A percentile compares a stretch with the other conserved stretches of the same genome.
These are phyloP conservation scores for Scedosporium dehoogii DNA, from an alignment of 2,329 filamentous ascomycete genomes.

Conservation along the genomic window DNA sequence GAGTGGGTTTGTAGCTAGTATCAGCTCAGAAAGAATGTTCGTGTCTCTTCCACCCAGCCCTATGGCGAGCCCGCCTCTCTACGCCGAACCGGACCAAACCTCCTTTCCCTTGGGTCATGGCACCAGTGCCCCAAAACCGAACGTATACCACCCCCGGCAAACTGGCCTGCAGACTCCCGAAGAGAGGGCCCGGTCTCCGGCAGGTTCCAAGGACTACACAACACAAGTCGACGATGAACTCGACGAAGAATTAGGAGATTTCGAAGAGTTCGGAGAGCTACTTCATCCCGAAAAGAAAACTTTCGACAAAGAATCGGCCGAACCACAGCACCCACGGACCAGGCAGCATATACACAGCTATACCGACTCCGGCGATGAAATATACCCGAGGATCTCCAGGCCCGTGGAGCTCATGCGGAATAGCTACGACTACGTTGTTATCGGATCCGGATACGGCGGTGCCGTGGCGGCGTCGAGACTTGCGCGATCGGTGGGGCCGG, in stretches of 20 bases:
- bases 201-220: too few species aligned
- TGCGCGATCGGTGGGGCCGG: conserved; percentile 33
- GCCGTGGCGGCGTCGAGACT: conserved; percentile 56
- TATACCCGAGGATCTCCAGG: conserved; percentile 44
- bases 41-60: not conserved
- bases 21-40: not conserved
- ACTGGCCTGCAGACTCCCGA: too few species aligned
- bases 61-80: not conserved
- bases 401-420: conserved; percentile 46
- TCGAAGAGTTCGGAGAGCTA: too few species aligned
- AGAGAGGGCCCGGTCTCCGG: too few species aligned
- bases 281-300: too few species aligned
- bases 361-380: not conserved
- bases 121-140: too few species aligned
- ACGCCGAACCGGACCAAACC: not conserved
- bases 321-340: not conserved
- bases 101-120: not conserved
- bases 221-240: too few species aligned
- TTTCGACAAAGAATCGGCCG: too few species aligned
- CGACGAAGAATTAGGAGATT: too few species aligned
- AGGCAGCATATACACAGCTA: not conserved
- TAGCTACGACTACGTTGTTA: conserved; percentile 55
- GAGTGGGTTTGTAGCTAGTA: too few species aligned
- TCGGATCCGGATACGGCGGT: conserved; percentile 61
- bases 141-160: too few species aligned